These are phyloP conservation scores for Yamadazyma atmosphaerica DNA, from an alignment of 1,139 yeast genomes.

Conservation along the genomic window DNA sequence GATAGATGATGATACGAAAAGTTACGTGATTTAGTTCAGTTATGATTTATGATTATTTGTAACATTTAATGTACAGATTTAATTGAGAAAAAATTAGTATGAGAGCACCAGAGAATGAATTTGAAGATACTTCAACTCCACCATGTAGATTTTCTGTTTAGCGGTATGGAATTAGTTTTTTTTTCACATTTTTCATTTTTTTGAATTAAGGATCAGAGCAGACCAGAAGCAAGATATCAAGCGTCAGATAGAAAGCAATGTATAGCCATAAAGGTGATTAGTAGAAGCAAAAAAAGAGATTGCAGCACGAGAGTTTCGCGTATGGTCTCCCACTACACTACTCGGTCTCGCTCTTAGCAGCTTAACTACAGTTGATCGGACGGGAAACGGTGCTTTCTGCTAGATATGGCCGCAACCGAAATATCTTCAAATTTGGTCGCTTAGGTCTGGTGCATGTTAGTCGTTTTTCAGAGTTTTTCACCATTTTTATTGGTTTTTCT, in stretches of 20 bases:
- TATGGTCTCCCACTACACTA: not conserved
- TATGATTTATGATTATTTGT: slow-evolving; percentile 2
- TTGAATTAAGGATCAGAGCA: too few species aligned
- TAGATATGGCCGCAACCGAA: not conserved
- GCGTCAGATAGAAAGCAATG: not conserved
- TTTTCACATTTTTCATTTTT: too few species aligned
- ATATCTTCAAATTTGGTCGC: not conserved
- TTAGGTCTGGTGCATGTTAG: too few species aligned
- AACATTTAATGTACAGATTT: not conserved
- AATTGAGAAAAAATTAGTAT: not conserved
- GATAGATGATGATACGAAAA: not conserved
- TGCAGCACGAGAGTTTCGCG: not conserved
- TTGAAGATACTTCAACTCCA: too few species aligned
- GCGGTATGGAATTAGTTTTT: too few species aligned
- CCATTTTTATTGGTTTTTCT: too few species aligned
- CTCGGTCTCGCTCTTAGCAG: not conserved
- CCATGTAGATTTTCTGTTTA: too few species aligned
- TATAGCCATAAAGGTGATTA: not conserved
- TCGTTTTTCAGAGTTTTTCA: too few species aligned
- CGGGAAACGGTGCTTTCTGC: not conserved
- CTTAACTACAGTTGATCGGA: not conserved
- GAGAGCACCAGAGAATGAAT: too few species aligned
- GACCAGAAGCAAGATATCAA: too few species aligned
- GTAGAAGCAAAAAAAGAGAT: not conserved
- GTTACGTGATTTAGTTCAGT: slow-evolving; percentile 1